Evolutionary conservation across 2,329 filamentous ascomycete genomes (phyloP), one percentile per base, ranked within the genome.

Genomic region (Aaosphaeria arxii): DNA sequence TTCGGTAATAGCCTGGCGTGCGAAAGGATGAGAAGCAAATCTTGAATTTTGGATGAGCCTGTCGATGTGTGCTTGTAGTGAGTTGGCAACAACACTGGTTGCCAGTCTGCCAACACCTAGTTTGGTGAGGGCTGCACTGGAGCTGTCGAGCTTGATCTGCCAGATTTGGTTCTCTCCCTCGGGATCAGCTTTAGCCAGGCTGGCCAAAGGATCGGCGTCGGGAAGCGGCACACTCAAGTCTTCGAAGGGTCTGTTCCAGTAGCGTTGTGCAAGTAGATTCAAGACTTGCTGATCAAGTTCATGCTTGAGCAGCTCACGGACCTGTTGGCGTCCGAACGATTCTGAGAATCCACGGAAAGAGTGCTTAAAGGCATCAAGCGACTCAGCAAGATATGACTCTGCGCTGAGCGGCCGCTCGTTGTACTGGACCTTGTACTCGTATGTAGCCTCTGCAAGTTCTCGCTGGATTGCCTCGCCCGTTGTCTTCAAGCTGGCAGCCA

Each of bases 351-450:
- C 87, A 67, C 96, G 96, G 75, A 99, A 99, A 0, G 90, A 89
- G 70, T 97, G 95, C 73, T 99, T 99, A 80, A 99, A 97, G 17
- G 87, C 86, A 69, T 99, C 94, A 4, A 99, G 76, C 57, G 89
- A 95, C 70, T 97, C 94, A 2, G 94, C 94, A 36, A 99, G 81
- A 66, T 99, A 99, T 4, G 92, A 96, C 67, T 99, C 94, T 2
- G 94, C 94, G 44, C 90, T 96, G 33, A 99, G 77, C 1, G 92
- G 90, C 5, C 94, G 85, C 67, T 99, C 94, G 63, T 99, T 99
- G 74, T 99, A 99, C 70, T 99, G 95, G 5, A 99, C 94, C 70
- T 99, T 99, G 79, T 96, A 99, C 71, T 99, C 92, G 65, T 99
- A 99, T 0, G 89, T 92, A 3, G 94, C 91, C 71, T 99, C 94